phyloP scores from a whole-genome alignment of 2,329 filamentous ascomycete genomes.

The Didymellaceae sp. region DNA sequence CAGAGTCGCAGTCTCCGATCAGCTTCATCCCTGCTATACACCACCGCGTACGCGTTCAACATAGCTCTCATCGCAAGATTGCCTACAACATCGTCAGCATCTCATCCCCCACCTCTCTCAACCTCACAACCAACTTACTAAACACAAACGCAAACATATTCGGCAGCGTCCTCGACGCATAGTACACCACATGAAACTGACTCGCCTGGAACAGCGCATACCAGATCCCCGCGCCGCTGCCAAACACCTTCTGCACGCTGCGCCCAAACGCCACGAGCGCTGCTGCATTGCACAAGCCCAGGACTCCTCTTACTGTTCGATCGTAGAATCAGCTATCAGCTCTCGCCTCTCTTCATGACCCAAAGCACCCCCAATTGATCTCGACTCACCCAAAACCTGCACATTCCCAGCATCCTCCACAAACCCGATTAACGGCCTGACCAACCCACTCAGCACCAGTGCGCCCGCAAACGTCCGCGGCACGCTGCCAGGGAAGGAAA shows the following conservation, averaged over 20 bases:
- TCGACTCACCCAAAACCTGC: constrained; percentile 62
- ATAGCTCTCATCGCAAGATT: constrained; percentile 67
- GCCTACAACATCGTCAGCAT: constrained; percentile 55
- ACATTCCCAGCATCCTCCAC: constrained; percentile 62
- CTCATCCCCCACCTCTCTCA: neutral
- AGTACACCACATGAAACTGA: constrained; percentile 94
- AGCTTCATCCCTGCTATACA: constrained; percentile 43
- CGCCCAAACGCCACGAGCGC: constrained; percentile 71
- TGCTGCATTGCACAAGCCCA: constrained; percentile 77
- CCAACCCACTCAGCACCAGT: constrained; percentile 74
- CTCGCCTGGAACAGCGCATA: constrained; percentile 77
- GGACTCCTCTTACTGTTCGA: constrained; percentile 69
- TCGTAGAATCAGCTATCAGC: neutral
- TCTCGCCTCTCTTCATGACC: too few species aligned
- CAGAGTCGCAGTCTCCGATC: constrained; percentile 65
- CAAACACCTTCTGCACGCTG: constrained; percentile 71
- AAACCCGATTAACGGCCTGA: constrained; percentile 68
- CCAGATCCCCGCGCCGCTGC: constrained; percentile 74
- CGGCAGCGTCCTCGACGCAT: constrained; percentile 87
- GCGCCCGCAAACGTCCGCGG: constrained; percentile 90
- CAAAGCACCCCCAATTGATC: too few species aligned
- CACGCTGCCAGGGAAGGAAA: constrained; percentile 87
- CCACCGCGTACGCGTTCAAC: constrained; percentile 55
- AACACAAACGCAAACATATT: constrained; percentile 96
- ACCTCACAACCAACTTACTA: constrained; percentile 61